Conservation (phyloP, 805 yeast species). For the Cyberlindnera samutprakarnensis region DNA sequence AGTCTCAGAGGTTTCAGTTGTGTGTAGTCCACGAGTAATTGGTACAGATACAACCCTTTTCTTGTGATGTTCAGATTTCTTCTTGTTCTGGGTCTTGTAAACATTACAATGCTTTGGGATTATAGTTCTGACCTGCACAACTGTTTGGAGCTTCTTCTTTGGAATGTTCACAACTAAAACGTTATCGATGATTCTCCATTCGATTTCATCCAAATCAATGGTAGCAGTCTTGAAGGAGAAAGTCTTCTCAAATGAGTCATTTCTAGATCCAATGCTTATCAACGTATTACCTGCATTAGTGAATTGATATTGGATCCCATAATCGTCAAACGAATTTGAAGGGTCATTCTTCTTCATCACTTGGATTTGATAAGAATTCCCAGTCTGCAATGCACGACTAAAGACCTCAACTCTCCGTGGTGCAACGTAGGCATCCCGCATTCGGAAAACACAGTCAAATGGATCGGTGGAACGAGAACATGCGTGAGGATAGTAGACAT, state of each 20-base stretch:
- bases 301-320: constrained; percentile 11
- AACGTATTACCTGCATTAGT: constrained; percentile 3
- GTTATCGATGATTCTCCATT: constrained; percentile 11
- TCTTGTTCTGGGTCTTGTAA: neutral
- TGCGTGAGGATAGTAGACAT: constrained; percentile 3
- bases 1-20: neutral
- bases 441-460: neutral
- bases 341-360: constrained; percentile 11
- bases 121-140: too few species aligned
- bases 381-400: constrained; percentile 5
- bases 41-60: constrained; percentile 1
- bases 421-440: neutral
- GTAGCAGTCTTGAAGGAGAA: constrained; percentile 9
- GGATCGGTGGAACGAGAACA: neutral
- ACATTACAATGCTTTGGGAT: neutral
- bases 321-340: constrained; percentile 10
- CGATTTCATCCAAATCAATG: constrained; percentile 9
- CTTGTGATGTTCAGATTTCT: neutral
- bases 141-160: constrained; percentile 2
- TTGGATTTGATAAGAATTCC: constrained; percentile 9
- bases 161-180: constrained; percentile 14
- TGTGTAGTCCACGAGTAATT: neutral
- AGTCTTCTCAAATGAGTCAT: constrained; percentile 12
- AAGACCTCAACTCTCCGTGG: constrained; percentile 2
- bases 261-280: constrained; percentile 9